Percentiles rank a stretch among this genome's conserved stretches.
phyloP scores from a whole-genome alignment of 2,329 filamentous ascomycete species.

The Trichoderma citrinoviride region DNA sequence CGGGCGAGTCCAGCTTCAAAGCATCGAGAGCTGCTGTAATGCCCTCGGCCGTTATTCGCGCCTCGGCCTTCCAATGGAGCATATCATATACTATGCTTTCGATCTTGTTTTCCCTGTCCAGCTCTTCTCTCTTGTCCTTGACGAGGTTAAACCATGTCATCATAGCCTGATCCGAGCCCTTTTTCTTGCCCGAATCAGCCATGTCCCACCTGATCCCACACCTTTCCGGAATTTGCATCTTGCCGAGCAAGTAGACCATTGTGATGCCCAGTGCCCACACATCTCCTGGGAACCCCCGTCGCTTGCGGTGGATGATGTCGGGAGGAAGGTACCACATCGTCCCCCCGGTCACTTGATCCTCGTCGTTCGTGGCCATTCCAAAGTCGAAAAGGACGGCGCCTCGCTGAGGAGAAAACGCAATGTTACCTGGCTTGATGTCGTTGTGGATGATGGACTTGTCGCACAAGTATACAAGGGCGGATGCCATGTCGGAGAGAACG shows the following conservation, averaged over 20 bases:
- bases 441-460: background rate
- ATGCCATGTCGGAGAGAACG: background rate
- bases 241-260: conserved; percentile 9
- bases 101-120: background rate
- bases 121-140: too few relatives aligned
- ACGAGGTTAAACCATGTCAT: too few relatives aligned
- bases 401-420: conserved; percentile 5
- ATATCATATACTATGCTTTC: background rate
- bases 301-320: background rate
- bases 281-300: background rate
- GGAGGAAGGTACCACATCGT: conserved; percentile 11
- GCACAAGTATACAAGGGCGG: background rate
- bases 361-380: background rate
- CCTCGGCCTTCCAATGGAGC: background rate
- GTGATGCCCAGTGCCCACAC: conserved; percentile 5
- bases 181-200: background rate
- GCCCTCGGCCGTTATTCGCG: background rate
- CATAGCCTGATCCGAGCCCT: too few relatives aligned
- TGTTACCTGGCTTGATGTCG: conserved; percentile 15
- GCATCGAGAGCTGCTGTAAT: background rate
- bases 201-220: background rate
- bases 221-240: background rate
- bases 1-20: background rate
- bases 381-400: conserved; percentile 22
- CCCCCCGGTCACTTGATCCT: background rate